phyloP scores from a whole-genome alignment of 306 rosid genomes.

The Dalbergia oliveri region DNA sequence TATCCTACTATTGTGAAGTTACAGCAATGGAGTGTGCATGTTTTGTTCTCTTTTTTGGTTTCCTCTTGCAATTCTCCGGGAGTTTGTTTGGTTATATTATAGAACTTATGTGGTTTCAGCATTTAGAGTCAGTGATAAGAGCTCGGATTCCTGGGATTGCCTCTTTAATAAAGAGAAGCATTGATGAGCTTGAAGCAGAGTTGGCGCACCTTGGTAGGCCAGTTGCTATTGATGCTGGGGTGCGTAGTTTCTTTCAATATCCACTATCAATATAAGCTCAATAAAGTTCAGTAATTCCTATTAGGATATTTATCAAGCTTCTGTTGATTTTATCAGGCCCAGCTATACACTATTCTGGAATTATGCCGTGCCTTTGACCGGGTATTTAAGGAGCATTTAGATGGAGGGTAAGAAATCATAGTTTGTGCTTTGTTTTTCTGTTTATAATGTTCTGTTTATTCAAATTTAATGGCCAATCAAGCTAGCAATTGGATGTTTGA shows the following conservation, averaged over 20 bases:
- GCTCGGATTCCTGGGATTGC: conserved; percentile 83
- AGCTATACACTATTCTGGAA: conserved; percentile 83
- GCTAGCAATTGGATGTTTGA: neutral
- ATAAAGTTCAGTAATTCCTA: neutral
- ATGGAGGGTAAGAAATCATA: conserved; percentile 79
- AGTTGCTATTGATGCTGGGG: conserved; percentile 93
- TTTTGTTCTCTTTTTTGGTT: conserved; percentile 24
- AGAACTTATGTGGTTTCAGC: conserved; percentile 65
- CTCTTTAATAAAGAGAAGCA: conserved; percentile 81
- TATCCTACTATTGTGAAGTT: conserved; percentile 8
- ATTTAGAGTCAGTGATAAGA: conserved; percentile 85
- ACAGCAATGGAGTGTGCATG: conserved; percentile 26
- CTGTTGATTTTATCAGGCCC: conserved; percentile 68
- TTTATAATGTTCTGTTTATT: neutral
- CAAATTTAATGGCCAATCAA: neutral
- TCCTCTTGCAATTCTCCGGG: conserved; percentile 7
- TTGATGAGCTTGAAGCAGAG: conserved; percentile 93
- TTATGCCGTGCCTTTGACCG: conserved; percentile 90
- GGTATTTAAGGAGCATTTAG: conserved; percentile 92
- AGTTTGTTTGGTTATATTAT: conserved; percentile 4
- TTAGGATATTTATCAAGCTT: conserved; percentile 27
- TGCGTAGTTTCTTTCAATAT: conserved; percentile 52
- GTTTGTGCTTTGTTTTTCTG: neutral
- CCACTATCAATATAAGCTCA: conserved; percentile 16
- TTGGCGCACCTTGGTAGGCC: conserved; percentile 86